These are phyloP conservation scores for Claviceps africana DNA, from an alignment of 2,329 filamentous ascomycete genomes.

Conservation along the genomic window DNA sequence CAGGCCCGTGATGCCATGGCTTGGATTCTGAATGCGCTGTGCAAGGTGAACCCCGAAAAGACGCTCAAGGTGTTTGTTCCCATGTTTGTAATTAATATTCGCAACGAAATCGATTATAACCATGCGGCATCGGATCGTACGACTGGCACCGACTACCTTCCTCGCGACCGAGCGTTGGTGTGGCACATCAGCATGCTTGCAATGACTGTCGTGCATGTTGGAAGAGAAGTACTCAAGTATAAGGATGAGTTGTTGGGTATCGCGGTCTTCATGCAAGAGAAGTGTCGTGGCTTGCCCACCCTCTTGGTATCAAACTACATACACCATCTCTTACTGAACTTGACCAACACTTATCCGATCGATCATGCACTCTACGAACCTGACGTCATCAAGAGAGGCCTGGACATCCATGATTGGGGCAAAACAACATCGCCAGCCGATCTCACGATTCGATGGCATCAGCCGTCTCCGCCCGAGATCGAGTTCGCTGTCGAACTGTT, in stretches of 20 bases:
- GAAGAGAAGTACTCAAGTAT: slow-evolving; percentile 76
- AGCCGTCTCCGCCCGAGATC: slow-evolving; percentile 65
- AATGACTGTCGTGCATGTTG: slow-evolving; percentile 96
- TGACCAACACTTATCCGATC: slow-evolving; percentile 86
- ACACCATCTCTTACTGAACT: slow-evolving; percentile 85
- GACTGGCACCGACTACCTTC: slow-evolving; percentile 83
- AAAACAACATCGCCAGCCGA: slow-evolving; percentile 58
- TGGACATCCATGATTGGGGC: slow-evolving; percentile 75
- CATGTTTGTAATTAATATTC: slow-evolving; percentile 79
- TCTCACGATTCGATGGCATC: slow-evolving; percentile 82
- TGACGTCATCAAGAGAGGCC: slow-evolving; percentile 52
- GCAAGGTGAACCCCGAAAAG: slow-evolving; percentile 91
- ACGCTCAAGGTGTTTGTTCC: slow-evolving; percentile 82
- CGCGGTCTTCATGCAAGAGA: slow-evolving; percentile 90
- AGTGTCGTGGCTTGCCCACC: slow-evolving; percentile 83
- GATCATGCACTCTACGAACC: slow-evolving; percentile 82
- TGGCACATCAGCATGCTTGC: slow-evolving; percentile 96
- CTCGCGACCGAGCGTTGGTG: slow-evolving; percentile 79
- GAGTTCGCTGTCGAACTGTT: slow-evolving; percentile 84
- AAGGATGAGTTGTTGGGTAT: slow-evolving; percentile 82
- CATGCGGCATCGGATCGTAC: slow-evolving; percentile 89
- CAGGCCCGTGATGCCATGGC: slow-evolving; percentile 96
- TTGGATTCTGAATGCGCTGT: slow-evolving; percentile 91
- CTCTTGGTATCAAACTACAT: slow-evolving; percentile 97
- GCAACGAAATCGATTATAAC: slow-evolving; percentile 93